Evolutionary conservation across 2,329 filamentous ascomycete genomes (phyloP), one percentile per base, ranked within the genome.

Genomic region (Sporothrix pseudoabietina): DNA sequence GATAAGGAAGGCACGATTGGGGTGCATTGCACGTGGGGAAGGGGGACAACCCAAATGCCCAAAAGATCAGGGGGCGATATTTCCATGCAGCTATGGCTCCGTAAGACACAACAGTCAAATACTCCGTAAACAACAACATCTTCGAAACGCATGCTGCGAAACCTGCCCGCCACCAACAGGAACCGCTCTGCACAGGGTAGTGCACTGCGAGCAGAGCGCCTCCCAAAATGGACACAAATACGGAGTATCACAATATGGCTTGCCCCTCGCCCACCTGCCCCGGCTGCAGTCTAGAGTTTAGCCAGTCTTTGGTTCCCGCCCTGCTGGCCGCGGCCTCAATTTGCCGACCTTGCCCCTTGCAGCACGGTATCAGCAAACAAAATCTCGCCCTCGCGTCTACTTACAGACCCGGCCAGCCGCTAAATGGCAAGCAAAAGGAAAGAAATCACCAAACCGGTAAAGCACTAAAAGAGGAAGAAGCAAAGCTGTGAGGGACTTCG

Each of bases 341-440:
- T 73, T 39, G 55, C 47, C 35, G 71, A n/a, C 10, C 41, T 32
- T 52, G 49, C 72, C 72, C 72, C 72, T 73, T 73, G 68, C 72
- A 73, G 72, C 61, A 52, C 26, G 22, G 16, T 32, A 66, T 63
- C 68, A 71, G 47, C 66, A 71, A 52, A 57, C 41, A 41, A 26
- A 65, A 41, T 41, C 41, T 35, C 47, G 26, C 26, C 49, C 68
- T 66, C 61, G 61, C 61, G 61, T 66, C 39, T 71, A 59, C n/a
- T 22, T 71, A 59, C n/a, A 39, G 57, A 61, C 55, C 57, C 63
- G 71, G 52, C 66, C 16, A 55, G 57, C 55, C 55, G 9, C 44
- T 41, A 66, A 47, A 44, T 35, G 26, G 10, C 26, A 72, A 63
- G 35, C 19, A 14, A 30, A 30, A 49, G 22, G 19, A n/a, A 54